A percentile compares a stretch with the other conserved stretches of the same genome.
phyloP scores from a whole-genome alignment of 2,329 filamentous ascomycete species.

The Nigrospora osmanthi region DNA sequence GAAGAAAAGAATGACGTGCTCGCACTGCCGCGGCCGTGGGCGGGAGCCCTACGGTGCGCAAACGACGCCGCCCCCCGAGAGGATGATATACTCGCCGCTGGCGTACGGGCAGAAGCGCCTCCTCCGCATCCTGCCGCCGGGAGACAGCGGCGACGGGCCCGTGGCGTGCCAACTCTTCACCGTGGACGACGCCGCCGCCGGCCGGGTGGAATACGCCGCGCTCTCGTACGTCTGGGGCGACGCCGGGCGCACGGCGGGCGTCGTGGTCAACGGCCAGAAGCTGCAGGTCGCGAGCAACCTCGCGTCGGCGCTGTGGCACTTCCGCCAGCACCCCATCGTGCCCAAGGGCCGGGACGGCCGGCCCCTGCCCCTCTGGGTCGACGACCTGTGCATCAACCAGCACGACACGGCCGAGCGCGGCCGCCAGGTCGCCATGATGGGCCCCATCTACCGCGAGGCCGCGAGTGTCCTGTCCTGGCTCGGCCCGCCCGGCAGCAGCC shows the following conservation, averaged over 20 bases:
- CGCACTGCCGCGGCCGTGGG: no score
- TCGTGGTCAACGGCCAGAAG: background rate
- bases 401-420: no score
- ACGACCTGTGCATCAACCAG: background rate
- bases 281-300: background rate
- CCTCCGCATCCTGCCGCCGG: background rate
- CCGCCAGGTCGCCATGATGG: no score
- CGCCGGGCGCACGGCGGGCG: background rate
- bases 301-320: background rate
- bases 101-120: background rate
- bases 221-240: slow-evolving; percentile 1
- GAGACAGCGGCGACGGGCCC: background rate
- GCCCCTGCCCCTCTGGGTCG: background rate
- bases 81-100: no score
- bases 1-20: no score
- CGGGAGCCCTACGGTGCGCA: no score
- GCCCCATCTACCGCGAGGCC: no score
- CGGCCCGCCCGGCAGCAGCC: no score
- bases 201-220: background rate
- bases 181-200: background rate
- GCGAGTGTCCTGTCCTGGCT: no score
- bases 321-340: background rate
- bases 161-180: background rate
- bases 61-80: no score
- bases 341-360: background rate